These are phyloP conservation scores for Scheffersomyces illinoinensis DNA, from an alignment of 1,139 yeast genomes.

Conservation along the genomic window DNA sequence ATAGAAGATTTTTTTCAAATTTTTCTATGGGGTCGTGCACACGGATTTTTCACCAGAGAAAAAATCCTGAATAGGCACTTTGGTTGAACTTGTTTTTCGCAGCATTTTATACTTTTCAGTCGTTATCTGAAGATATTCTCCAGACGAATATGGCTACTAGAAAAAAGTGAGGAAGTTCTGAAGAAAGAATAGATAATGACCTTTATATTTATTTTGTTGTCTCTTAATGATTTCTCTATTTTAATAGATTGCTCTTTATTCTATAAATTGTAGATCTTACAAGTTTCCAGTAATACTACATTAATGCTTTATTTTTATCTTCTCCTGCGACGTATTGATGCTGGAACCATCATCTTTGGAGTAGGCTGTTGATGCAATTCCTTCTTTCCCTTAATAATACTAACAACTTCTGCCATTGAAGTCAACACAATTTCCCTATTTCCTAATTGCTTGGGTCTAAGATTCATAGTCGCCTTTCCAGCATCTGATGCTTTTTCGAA, in stretches of 20 bases:
- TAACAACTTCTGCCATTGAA: slow-evolving; percentile 32
- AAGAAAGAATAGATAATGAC: not conserved
- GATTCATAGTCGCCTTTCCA: slow-evolving; percentile 55
- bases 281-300: not conserved
- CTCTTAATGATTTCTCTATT: not conserved
- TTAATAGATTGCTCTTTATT: not conserved
- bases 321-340: slow-evolving; percentile 14
- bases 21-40: not conserved
- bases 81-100: not conserved
- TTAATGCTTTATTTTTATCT: slow-evolving; percentile 1
- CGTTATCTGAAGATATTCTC: not conserved
- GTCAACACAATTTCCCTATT: slow-evolving; percentile 30
- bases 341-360: slow-evolving; percentile 17
- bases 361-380: not conserved
- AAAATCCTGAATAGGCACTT: not conserved
- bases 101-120: not conserved
- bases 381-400: slow-evolving; percentile 1
- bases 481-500: slow-evolving; percentile 48
- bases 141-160: not conserved
- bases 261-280: too few species aligned
- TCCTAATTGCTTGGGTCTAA: slow-evolving; percentile 28
- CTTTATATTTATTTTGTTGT: too few species aligned
- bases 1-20: not conserved
- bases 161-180: not conserved
- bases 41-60: not conserved